Evolutionary conservation across 305 asterid species (phyloP), one percentile per base, ranked within the genome.

Genomic region (Solanum chacoense): DNA sequence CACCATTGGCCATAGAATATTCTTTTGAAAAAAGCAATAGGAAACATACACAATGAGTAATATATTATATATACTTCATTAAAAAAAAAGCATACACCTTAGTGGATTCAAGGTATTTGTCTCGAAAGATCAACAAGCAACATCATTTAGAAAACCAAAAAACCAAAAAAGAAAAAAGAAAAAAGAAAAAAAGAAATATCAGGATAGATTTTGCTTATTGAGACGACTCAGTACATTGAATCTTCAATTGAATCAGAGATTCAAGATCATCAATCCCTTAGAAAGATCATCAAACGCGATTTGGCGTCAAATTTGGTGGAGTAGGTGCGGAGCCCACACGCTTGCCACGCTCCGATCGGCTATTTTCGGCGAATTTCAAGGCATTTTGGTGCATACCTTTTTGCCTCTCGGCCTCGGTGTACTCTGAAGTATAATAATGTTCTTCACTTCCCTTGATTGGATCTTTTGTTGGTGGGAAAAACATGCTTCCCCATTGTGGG

Each of bases 401-500:
- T 37, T 90, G 83, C 69, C 85, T 89, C 37, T 93, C 94, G 12
- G 91, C 93, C 87, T 91, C 92, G 1, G 32, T 91, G 22, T 88
- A 93, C 86, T 93, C 93, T 1, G 92, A 83, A 0, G 85, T 10
- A 45, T 93, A 92, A 81, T 93, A 93, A 80, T 92, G 80, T 38
- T 93, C 93, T 79, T 93, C 95, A 0, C 65, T 84, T 8, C 88
- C 88, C 87, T 89, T 90, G 1, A 74, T 59, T 0, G n/a, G 86
- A 28, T 91, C 88, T 59, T 88, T 91, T 0, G 95, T 88, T 1
- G 95, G 88, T 1, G 94, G 93, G 2, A 91, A 31, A 76, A 93
- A 90, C 95, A 92, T 93, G 81, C 95, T 89, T 13, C 95, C 94
- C 95, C 95, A 93, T 18, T 93, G 94, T 14, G 95, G 95, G 63